Conservation (phyloP, 2,329 filamentous ascomycete species). For the Dactylonectria estremocensis region DNA sequence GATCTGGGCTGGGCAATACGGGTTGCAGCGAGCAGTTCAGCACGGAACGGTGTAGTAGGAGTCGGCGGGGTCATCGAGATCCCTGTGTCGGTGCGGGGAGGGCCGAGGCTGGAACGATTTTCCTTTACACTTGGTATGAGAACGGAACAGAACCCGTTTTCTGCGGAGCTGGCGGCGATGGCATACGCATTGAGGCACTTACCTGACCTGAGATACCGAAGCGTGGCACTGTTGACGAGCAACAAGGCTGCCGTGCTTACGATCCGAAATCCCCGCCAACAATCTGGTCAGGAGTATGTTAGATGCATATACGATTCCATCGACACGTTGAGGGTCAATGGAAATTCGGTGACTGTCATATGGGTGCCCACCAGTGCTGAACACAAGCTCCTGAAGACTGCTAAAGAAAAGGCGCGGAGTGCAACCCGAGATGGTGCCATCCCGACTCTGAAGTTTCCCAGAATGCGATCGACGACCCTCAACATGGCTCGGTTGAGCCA, state of each 20-base stretch:
- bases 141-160: conserved; percentile 40
- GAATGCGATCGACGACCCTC: conserved; percentile 31
- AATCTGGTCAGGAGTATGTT: conserved; percentile 41
- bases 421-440: conserved; percentile 23
- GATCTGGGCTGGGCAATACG: conserved; percentile 20
- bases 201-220: conserved; percentile 22
- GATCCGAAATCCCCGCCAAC: conserved; percentile 34
- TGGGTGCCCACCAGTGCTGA: conserved; percentile 28
- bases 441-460: conserved; percentile 27
- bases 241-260: conserved; percentile 38
- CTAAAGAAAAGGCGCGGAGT: conserved; percentile 28
- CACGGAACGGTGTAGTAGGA: conserved; percentile 37
- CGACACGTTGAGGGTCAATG: conserved; percentile 17
- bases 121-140: conserved; percentile 38
- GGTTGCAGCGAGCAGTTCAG: conserved; percentile 37
- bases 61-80: conserved; percentile 31
- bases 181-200: conserved; percentile 34
- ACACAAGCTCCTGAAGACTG: conserved; percentile 23
- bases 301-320: conserved; percentile 37
- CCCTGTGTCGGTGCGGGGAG: conserved; percentile 10
- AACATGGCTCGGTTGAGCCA: conserved; percentile 25
- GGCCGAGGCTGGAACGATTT: conserved; percentile 29
- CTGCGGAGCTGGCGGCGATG: conserved; percentile 35
- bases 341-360: conserved; percentile 25
- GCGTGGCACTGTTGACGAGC: conserved; percentile 29